These are phyloP conservation scores for Rutstroemia sp. DNA, from an alignment of 2,329 filamentous ascomycete genomes.

Conservation along the genomic window DNA sequence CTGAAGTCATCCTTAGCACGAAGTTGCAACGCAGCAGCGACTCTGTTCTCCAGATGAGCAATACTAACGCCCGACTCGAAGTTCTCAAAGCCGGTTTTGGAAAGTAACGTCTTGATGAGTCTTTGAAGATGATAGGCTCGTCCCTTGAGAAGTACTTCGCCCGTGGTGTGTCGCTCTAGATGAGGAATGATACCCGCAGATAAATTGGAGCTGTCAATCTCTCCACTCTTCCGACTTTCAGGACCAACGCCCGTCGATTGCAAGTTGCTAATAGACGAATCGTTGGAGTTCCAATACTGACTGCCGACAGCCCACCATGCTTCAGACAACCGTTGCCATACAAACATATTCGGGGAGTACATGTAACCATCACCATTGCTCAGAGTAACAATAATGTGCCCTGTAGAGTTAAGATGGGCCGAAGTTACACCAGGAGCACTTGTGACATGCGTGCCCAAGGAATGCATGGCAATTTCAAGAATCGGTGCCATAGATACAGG, in stretches of 20 bases:
- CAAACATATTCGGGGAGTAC: conserved; percentile 78
- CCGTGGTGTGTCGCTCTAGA: conserved; percentile 90
- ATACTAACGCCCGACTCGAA: conserved; percentile 90
- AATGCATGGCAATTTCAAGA: conserved; percentile 76
- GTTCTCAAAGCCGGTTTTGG: conserved; percentile 82
- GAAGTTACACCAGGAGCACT: conserved; percentile 80
- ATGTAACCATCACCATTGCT: conserved; percentile 92
- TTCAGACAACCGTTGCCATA: conserved; percentile 94
- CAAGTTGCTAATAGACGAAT: conserved; percentile 77
- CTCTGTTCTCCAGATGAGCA: conserved; percentile 88
- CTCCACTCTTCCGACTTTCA: conserved; percentile 39
- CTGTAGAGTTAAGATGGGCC: conserved; percentile 81
- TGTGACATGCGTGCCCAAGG: conserved; percentile 68
- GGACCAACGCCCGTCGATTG: conserved; percentile 63
- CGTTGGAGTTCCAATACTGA: conserved; percentile 98
- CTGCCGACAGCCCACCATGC: conserved; percentile 97
- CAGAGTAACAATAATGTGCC: conserved; percentile 79
- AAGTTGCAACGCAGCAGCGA: conserved; percentile 80
- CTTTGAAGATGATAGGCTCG: conserved; percentile 86
- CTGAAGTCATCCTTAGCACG: conserved; percentile 88
- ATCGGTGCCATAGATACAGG: conserved; percentile 84
- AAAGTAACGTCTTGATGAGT: conserved; percentile 81
- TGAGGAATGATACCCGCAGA: conserved; percentile 91
- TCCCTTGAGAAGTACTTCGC: conserved; percentile 84
- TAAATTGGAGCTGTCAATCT: conserved; percentile 50